Percentiles rank a stretch among this genome's conserved stretches.
Conservation (phyloP, 768 basidiomycete genomes). For the Boletus coccyginus region DNA sequence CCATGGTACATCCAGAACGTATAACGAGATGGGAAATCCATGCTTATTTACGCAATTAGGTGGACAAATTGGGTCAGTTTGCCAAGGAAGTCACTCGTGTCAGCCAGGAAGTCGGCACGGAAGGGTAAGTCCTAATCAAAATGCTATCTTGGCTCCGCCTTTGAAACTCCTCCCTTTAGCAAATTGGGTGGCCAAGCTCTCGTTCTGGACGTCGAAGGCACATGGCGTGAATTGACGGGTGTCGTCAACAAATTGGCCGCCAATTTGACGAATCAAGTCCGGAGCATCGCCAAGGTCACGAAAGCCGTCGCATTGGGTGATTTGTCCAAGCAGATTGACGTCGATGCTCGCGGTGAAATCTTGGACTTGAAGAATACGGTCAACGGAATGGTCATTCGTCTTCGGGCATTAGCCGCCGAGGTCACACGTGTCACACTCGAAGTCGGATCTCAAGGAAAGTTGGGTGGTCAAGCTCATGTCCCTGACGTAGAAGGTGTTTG, state of each 20-base stretch:
- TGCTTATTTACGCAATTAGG: constrained; percentile 34
- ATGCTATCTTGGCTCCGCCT: constrained; percentile 12
- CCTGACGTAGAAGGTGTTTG: constrained; percentile 92
- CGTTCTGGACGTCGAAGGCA: constrained; percentile 86
- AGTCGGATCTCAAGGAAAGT: constrained; percentile 85
- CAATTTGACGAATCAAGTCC: constrained; percentile 64
- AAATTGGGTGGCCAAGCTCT: constrained; percentile 86
- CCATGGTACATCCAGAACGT: constrained; percentile 42
- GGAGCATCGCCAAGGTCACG: constrained; percentile 59
- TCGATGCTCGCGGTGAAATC: constrained; percentile 89
- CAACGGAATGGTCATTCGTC: constrained; percentile 49
- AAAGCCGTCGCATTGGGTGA: constrained; percentile 86
- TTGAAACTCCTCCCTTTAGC: constrained; percentile 27
- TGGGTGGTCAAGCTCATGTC: constrained; percentile 86
- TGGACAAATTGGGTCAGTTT: constrained; percentile 78
- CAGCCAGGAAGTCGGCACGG: constrained; percentile 80
- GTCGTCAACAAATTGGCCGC: constrained; percentile 81
- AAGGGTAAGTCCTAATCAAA: constrained; percentile 46
- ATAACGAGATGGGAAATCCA: background rate
- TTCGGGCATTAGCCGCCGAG: constrained; percentile 72
- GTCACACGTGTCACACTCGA: constrained; percentile 83
- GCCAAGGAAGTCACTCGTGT: constrained; percentile 90
- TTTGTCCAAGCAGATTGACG: constrained; percentile 86
- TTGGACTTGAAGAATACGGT: constrained; percentile 69
- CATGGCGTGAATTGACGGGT: constrained; percentile 82